Evolutionary conservation across 176 grass and related monocot genomes (phyloP), one percentile per base, ranked within the genome.

Genomic region (Oryza glaberrima): DNA sequence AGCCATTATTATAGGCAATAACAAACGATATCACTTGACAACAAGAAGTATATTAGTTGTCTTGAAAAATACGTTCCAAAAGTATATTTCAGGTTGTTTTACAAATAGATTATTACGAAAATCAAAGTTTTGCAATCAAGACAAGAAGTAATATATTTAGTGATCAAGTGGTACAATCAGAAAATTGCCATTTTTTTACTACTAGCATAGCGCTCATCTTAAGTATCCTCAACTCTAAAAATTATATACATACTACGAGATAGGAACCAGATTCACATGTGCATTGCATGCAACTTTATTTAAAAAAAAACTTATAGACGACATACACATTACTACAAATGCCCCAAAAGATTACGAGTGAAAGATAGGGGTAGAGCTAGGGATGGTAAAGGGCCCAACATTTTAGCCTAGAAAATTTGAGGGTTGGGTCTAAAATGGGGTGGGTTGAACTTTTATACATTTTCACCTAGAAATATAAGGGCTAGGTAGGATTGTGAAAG

Each of bases 21-120:
- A 12, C 20, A 44, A 44, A 72, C 22, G 12, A 80, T 15, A 35
- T 36, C 49, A 19, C 35, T n/a, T 69, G 48, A 67, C 17, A 51
- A 45, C 25, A 80, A 51, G 17, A 19, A 80, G 20, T 51, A 69
- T 45, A 49, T 20, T 48, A 68, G 43, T 51, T 67, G 45, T 67
- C 44, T 34, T 69, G 5, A 69, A 46, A 78, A 67, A 79, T 48
- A 11, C 9, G 14, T 79, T 69, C 60, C 26, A 20, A 67, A 69
- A 34, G 32, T 52, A 52, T 9, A 35, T 22, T 68, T 11, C 34
- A 51, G 17, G 35, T 69, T n/a, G 58, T 63, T 63, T 51, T 38
- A 68, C 3, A 35, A 51, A 17, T 69, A 52, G 11, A 10, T 69
- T 52, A 19, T 36, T 64, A 44, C 15, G 4, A 44, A 23, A 78